Conservation (phyloP, 371 early-diverging fungal genomes). For the Syncephalastrum contaminatum region DNA sequence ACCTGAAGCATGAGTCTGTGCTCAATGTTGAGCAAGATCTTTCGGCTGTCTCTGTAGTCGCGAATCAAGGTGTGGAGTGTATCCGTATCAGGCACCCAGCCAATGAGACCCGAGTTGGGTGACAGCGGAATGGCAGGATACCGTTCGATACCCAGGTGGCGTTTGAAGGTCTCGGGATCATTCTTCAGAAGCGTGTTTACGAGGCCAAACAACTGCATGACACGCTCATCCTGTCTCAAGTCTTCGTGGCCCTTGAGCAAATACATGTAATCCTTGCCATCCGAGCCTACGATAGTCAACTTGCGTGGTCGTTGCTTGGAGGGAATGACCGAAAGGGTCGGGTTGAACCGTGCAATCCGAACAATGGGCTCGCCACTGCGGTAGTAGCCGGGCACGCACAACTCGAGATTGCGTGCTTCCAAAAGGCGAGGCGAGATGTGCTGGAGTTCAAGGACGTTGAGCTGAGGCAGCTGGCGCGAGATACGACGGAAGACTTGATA, state of each 20-base stretch:
- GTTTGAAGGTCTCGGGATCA: slow-evolving; percentile 92
- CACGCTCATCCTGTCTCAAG: slow-evolving; percentile 97
- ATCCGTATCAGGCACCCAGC: slow-evolving; percentile 96
- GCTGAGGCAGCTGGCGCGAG: slow-evolving; percentile 78
- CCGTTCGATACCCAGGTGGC: slow-evolving; percentile 89
- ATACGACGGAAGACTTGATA: slow-evolving; percentile 88
- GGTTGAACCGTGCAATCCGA: slow-evolving; percentile 83
- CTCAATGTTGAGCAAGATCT: slow-evolving; percentile 91
- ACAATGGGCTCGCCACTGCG: slow-evolving; percentile 85
- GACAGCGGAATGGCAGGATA: slow-evolving; percentile 96
- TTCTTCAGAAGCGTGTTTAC: slow-evolving; percentile 88
- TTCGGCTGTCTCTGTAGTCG: slow-evolving; percentile 86
- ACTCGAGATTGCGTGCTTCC: slow-evolving; percentile 81
- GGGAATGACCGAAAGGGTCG: slow-evolving; percentile 82
- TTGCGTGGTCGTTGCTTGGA: slow-evolving; percentile 95
- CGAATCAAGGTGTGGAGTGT: slow-evolving; percentile 91
- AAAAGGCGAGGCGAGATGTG: slow-evolving; percentile 91
- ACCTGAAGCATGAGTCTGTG: slow-evolving; percentile 88
- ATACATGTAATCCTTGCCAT: slow-evolving; percentile 91
- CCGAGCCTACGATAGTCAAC: slow-evolving; percentile 83
- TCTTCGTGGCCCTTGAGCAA: slow-evolving; percentile 98
- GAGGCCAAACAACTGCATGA: slow-evolving; percentile 98
- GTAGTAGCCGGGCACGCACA: slow-evolving; percentile 95
- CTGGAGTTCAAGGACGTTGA: slow-evolving; percentile 85
- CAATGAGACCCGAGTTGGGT: slow-evolving; percentile 94